These are phyloP conservation scores for Fusarium xylarioides DNA, from an alignment of 2,329 filamentous ascomycete species.

Conservation along the genomic window DNA sequence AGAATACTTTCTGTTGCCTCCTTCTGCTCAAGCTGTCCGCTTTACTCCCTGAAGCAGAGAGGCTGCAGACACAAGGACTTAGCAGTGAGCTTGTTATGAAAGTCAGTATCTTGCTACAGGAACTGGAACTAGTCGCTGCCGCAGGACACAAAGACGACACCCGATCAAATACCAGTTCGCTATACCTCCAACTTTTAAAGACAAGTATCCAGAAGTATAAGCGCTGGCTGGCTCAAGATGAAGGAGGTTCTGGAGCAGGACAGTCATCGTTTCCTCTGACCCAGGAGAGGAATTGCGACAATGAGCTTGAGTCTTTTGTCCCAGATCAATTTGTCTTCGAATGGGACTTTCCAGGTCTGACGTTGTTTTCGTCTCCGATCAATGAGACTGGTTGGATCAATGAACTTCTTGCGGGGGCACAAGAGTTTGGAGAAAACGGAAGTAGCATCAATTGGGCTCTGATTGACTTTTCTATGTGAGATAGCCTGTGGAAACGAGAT, in stretches of 20 bases:
- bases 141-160: not conserved
- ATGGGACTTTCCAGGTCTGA: constrained; percentile 17
- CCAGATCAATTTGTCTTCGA: constrained; percentile 21
- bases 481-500: rapidly evolving
- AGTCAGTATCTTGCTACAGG: not conserved
- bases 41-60: not conserved
- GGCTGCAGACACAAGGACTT: not conserved
- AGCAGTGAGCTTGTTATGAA: not conserved
- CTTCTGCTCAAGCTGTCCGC: constrained; percentile 8
- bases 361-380: constrained; percentile 1
- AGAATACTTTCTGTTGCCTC: constrained; percentile 8
- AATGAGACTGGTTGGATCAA: constrained; percentile 5
- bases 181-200: constrained; percentile 10
- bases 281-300: not conserved
- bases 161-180: not conserved
- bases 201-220: constrained; percentile 18
- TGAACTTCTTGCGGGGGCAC: not conserved
- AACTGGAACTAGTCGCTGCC: not conserved
- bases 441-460: constrained; percentile 18
- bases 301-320: constrained; percentile 4
- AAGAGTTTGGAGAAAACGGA: constrained; percentile 12
- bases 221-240: not conserved
- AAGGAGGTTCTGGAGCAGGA: rapidly evolving
- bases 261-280: too few species aligned
- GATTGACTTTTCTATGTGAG: constrained; percentile 1